Percentiles rank a stretch among this genome's conserved stretches.
Conservation (phyloP, 306 rosid genomes). For the Hippophae rhamnoides region DNA sequence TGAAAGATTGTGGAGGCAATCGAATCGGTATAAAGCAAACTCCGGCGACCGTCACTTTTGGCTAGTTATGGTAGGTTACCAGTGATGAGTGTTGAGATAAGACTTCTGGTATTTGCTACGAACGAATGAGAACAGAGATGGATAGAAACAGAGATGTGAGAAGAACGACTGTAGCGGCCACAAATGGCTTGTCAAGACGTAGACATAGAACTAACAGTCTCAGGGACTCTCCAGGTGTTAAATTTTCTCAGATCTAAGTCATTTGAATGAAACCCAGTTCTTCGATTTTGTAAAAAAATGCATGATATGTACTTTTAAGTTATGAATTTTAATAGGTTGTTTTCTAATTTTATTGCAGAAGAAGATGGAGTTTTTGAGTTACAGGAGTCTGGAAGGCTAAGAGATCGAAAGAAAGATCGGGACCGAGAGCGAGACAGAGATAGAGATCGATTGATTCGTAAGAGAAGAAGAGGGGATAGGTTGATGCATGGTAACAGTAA, state of each 20-base stretch:
- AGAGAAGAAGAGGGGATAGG: slow-evolving; percentile 73
- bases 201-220: slow-evolving; percentile 63
- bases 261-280: neutral
- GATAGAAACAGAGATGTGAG: slow-evolving; percentile 83
- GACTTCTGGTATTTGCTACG: slow-evolving; percentile 22
- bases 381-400: slow-evolving; percentile 69
- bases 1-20: slow-evolving; percentile 7
- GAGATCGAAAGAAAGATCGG: slow-evolving; percentile 63
- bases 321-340: slow-evolving; percentile 4
- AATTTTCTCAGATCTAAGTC: slow-evolving; percentile 50
- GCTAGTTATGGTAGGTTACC: slow-evolving; percentile 30
- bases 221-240: slow-evolving; percentile 86
- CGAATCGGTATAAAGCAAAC: slow-evolving; percentile 19
- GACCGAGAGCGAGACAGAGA: slow-evolving; percentile 70
- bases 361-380: slow-evolving; percentile 79
- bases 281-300: neutral
- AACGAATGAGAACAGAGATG: slow-evolving; percentile 34
- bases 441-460: slow-evolving; percentile 74
- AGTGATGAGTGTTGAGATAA: slow-evolving; percentile 35
- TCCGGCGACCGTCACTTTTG: slow-evolving; percentile 9
- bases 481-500: slow-evolving; percentile 49
- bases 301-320: slow-evolving; percentile 8
- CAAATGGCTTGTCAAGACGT: slow-evolving; percentile 62
- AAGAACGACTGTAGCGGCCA: slow-evolving; percentile 50
- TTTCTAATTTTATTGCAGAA: slow-evolving; percentile 30